Conservation (phyloP, 176 grass and related monocot genomes). For the Triticum dicoccoides region DNA sequence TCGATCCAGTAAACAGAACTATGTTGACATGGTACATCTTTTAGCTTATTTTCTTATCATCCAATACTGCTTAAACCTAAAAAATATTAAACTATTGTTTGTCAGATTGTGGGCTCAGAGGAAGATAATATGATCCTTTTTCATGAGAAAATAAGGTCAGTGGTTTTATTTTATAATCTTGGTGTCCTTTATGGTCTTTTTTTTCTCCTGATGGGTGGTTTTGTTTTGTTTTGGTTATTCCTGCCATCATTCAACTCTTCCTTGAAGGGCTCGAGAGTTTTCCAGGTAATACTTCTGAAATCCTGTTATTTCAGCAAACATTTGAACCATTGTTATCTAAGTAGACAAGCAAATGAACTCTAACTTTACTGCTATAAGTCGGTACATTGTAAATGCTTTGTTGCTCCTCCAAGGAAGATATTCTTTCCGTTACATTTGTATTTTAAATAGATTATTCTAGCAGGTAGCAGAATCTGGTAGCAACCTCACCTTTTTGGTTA, state of each 20-base stretch:
- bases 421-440: neutral
- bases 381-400: neutral
- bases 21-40: constrained; percentile 68
- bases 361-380: neutral
- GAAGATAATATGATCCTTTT: constrained; percentile 88
- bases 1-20: constrained; percentile 59
- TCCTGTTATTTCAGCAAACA: constrained; percentile 6
- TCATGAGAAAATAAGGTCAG: constrained; percentile 91
- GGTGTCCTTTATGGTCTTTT: constrained; percentile 1
- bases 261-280: constrained; percentile 70
- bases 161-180: constrained; percentile 7
- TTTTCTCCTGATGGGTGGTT: constrained; percentile 33
- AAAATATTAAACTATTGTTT: constrained; percentile 21
- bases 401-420: constrained; percentile 1
- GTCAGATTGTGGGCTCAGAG: constrained; percentile 81
- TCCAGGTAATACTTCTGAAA: constrained; percentile 56
- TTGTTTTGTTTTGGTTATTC: constrained; percentile 24
- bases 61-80: constrained; percentile 26
- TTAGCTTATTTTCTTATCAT: constrained; percentile 5
- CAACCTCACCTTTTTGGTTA: neutral
- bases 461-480: neutral
- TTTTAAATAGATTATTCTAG: constrained; percentile 15
- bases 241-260: constrained; percentile 23
- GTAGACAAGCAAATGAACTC: constrained; percentile 6
- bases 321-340: constrained; percentile 25